Base-by-base conservation (phyloP, 352 stramenopile species). In the Pythium brassicae region DNA sequence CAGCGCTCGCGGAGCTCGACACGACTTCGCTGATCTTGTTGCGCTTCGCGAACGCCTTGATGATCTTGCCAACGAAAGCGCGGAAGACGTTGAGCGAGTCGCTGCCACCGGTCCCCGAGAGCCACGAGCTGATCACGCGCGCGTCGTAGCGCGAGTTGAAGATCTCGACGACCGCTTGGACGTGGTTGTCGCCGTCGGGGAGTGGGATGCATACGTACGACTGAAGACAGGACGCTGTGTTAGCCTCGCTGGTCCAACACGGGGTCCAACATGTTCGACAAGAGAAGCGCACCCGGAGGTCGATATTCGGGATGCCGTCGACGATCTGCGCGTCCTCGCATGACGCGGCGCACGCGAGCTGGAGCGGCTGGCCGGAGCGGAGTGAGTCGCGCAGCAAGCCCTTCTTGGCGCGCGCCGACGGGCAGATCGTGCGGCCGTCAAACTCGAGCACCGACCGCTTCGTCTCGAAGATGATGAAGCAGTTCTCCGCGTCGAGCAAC, bases 181-280 rank as follows among this genome's bases (percentile, higher is more conserved):
- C 73, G 9, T 37, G 69, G 23, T 66, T 74, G 15, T 70, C 65
- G 35, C 69, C 72, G 57, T 91, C 76, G 32, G 81, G 66, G 2
- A 91, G 74, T n/a, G 80, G 80, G 29, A 89, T 54, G 49, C 80
- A 91, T 27, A 91, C 52, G 59, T 89, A 89, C 3, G 78, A 86
- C 55, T 78, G 50, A 32, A 20, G 14, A 15, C 45, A 45, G 27
- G n/a, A 23, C n/a, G 14, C 9, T 19, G 14, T 2, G 20, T 48
- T 25, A 50, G 25, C 19, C 14, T 43, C 37, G 12, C 42, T 27
- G 14, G 32, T 37, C 32, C 32, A 11, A 37, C 32, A 37, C 32
- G 9, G 6, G 9, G 32, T 37, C 32, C n/a, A n/a, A n/a, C n/a
- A n/a, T n/a, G 32, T 37, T 37, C 6, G 5, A 37, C 9, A 7